Conservation (phyloP, 2,329 filamentous ascomycete genomes). For the Cladosporium sp. region DNA sequence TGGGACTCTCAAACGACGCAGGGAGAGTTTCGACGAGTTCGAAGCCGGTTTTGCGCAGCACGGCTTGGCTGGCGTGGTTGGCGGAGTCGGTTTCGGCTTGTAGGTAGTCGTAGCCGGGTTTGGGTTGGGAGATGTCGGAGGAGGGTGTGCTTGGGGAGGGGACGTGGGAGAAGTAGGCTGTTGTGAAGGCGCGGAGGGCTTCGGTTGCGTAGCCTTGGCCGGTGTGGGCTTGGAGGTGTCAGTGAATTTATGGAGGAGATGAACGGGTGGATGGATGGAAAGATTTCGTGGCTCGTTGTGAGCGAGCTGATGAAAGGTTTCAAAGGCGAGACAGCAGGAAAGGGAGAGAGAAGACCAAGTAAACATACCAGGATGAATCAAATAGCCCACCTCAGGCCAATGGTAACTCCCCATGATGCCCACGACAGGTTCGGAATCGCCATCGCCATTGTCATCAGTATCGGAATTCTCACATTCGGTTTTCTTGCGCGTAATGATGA, state of each 20-base stretch:
- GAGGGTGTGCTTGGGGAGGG: conserved; percentile 19
- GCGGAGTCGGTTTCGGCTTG: conserved; percentile 44
- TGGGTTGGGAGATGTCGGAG: conserved; percentile 8
- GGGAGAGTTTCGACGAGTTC: conserved; percentile 40
- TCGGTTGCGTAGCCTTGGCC: conserved; percentile 42
- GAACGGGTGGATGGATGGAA: not conserved
- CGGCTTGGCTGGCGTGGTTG: conserved; percentile 52
- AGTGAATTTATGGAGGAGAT: not conserved
- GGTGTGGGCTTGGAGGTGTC: conserved; percentile 17
- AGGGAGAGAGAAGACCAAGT: conserved; percentile 13
- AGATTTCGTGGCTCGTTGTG: not conserved
- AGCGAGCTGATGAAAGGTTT: no score
- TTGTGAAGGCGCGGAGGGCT: conserved; percentile 38
- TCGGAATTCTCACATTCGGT: conserved; percentile 50
- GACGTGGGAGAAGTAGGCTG: conserved; percentile 36
- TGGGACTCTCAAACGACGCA: conserved; percentile 35
- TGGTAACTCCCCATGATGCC: conserved; percentile 40
- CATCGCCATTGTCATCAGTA: conserved; percentile 51
- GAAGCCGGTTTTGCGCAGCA: conserved; percentile 56
- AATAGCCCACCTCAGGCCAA: conserved; percentile 39
- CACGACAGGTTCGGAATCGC: conserved; percentile 33
- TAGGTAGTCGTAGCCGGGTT: conserved; percentile 32
- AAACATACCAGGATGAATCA: conserved; percentile 35
- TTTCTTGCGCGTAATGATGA: conserved; percentile 38
- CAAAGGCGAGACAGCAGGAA: not conserved